Conservation (phyloP, 257 asterid genomes). For the Schizonepeta tenuifolia region DNA sequence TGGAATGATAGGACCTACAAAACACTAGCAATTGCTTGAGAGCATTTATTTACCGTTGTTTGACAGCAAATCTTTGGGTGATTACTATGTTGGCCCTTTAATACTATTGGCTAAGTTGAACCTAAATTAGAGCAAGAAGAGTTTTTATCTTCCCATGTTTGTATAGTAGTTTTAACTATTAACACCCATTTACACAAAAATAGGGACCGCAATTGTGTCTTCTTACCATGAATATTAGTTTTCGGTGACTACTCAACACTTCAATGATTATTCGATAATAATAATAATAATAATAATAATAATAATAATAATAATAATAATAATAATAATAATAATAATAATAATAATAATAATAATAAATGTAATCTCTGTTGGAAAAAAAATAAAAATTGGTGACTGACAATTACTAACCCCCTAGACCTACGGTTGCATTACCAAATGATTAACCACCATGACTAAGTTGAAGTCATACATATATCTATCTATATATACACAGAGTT, state of each 20-base stretch:
- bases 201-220: conserved; percentile 35
- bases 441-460: too few species aligned
- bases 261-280: too few species aligned
- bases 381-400: too few species aligned
- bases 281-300: too few species aligned
- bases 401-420: too few species aligned
- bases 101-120: conserved; percentile 14
- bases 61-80: conserved; percentile 9
- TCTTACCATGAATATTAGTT: neutral
- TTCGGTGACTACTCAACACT: neutral
- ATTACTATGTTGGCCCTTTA: conserved; percentile 12
- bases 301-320: too few species aligned
- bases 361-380: too few species aligned
- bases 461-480: too few species aligned
- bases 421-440: too few species aligned
- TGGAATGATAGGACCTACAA: conserved; percentile 4
- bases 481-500: too few species aligned
- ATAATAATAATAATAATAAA: too few species aligned
- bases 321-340: too few species aligned
- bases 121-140: conserved; percentile 25
- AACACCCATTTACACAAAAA: conserved; percentile 9
- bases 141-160: conserved; percentile 16
- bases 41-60: conserved; percentile 30
- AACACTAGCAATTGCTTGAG: neutral
- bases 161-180: conserved; percentile 26